These are phyloP conservation scores for Alternaria triticina DNA, from an alignment of 2,329 filamentous ascomycete species.

Conservation along the genomic window DNA sequence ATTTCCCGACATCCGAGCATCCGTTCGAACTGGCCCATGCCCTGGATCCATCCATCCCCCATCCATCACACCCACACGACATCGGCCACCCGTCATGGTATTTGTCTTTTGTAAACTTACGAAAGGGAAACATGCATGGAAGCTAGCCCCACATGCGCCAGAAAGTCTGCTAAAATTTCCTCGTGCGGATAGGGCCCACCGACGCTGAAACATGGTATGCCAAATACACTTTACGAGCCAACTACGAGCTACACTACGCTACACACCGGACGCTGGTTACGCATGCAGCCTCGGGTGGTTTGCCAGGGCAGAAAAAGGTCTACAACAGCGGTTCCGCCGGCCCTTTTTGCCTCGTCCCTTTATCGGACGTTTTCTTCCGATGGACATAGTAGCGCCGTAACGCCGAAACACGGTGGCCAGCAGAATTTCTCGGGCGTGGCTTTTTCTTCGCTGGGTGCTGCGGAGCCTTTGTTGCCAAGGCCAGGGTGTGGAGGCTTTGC, in stretches of 20 bases:
- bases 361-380: neutral
- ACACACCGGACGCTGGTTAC: slow-evolving; percentile 3
- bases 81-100: neutral
- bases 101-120: neutral
- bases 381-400: slow-evolving; percentile 1
- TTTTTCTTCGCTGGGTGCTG: neutral
- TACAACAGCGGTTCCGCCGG: slow-evolving; percentile 5
- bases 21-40: neutral
- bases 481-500: slow-evolving; percentile 7
- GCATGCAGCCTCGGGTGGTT: slow-evolving; percentile 1
- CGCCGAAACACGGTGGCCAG: slow-evolving; percentile 8
- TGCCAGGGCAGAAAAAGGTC: neutral
- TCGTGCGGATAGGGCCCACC: neutral
- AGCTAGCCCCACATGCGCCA: slow-evolving; percentile 8
- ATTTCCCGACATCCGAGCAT: slow-evolving; percentile 10
- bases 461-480: slow-evolving; percentile 5
- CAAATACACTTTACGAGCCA: slow-evolving; percentile 10
- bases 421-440: slow-evolving; percentile 12
- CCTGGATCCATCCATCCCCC: neutral
- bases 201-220: slow-evolving; percentile 13
- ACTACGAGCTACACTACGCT: neutral
- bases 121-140: neutral
- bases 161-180: slow-evolving; percentile 8
- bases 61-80: neutral
- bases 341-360: neutral